Conservation (phyloP, 306 rosid species). For the Cucurbita maxima region DNA sequence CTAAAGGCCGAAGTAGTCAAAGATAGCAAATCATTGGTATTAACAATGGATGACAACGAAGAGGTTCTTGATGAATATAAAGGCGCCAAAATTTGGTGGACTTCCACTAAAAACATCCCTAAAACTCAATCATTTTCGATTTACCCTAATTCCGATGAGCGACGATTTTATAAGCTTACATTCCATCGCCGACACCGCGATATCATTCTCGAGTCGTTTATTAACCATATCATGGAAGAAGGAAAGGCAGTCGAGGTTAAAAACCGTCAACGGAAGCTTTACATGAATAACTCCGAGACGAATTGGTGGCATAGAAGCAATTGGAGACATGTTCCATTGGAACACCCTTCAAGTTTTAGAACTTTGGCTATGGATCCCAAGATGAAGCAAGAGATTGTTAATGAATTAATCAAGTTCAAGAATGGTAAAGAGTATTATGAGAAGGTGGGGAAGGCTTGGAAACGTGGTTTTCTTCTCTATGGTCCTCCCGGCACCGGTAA, state of each 20-base stretch:
- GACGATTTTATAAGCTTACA: constrained; percentile 44
- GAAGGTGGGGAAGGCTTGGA: constrained; percentile 58
- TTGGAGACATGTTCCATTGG: constrained; percentile 18
- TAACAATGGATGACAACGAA: constrained; percentile 36
- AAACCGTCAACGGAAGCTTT: constrained; percentile 55
- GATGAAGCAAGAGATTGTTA: constrained; percentile 29
- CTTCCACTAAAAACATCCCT: neutral
- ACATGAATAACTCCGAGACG: constrained; percentile 47
- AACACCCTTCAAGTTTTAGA: constrained; percentile 41
- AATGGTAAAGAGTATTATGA: constrained; percentile 36
- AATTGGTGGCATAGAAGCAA: constrained; percentile 36
- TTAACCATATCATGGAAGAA: constrained; percentile 35
- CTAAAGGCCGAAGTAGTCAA: constrained; percentile 32
- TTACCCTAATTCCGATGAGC: constrained; percentile 12
- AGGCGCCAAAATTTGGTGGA: constrained; percentile 39
- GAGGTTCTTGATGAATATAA: constrained; percentile 26
- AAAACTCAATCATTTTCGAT: neutral
- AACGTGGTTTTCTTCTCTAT: constrained; percentile 37
- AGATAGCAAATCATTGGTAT: constrained; percentile 18
- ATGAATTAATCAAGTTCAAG: constrained; percentile 29
- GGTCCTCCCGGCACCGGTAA: constrained; percentile 71
- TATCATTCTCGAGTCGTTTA: constrained; percentile 29
- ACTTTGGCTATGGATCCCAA: constrained; percentile 35
- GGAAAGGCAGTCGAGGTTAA: constrained; percentile 34
- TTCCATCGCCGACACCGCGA: constrained; percentile 48